Evolutionary conservation across 2,329 filamentous ascomycete genomes (phyloP).

Genomic region (Graphium sp.): DNA sequence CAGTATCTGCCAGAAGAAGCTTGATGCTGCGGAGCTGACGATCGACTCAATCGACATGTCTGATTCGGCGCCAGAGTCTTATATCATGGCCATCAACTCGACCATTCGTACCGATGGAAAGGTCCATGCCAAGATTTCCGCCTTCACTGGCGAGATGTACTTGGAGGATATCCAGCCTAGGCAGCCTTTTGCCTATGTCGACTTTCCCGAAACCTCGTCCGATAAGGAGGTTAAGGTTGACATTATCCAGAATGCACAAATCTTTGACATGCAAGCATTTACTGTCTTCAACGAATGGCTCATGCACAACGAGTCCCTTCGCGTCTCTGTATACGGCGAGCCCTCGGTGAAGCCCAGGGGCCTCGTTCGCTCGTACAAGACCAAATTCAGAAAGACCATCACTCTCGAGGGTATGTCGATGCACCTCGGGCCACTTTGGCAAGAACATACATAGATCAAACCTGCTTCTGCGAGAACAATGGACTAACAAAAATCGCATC

Average conservation of each 20-base stretch:
- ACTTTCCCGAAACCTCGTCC: slow-evolving; percentile 33
- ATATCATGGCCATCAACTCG: slow-evolving; percentile 37
- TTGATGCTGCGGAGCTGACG: slow-evolving; percentile 33
- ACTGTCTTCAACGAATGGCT: slow-evolving; percentile 38
- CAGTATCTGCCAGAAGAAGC: slow-evolving; percentile 36
- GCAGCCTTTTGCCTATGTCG: slow-evolving; percentile 28
- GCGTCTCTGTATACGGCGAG: slow-evolving; percentile 31
- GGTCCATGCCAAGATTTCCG: slow-evolving; percentile 31
- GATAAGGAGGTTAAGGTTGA: slow-evolving; percentile 32
- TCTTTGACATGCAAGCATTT: slow-evolving; percentile 29
- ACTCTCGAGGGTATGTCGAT: slow-evolving; percentile 19
- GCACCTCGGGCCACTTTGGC: background rate
- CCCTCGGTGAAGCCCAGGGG: slow-evolving; percentile 32
- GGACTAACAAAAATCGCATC: too few species aligned
- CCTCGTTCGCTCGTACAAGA: slow-evolving; percentile 27
- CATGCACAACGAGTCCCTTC: slow-evolving; percentile 29
- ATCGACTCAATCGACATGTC: slow-evolving; percentile 33
- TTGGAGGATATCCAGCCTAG: slow-evolving; percentile 29
- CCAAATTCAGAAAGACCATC: slow-evolving; percentile 39
- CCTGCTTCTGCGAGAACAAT: background rate
- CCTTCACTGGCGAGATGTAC: slow-evolving; percentile 36
- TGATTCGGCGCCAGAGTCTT: slow-evolving; percentile 23
- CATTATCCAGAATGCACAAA: slow-evolving; percentile 27
- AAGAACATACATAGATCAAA: background rate
- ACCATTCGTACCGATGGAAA: slow-evolving; percentile 33